These are phyloP conservation scores for Gilbertella persicaria DNA, from an alignment of 371 early-diverging fungal species.

Conservation along the genomic window DNA sequence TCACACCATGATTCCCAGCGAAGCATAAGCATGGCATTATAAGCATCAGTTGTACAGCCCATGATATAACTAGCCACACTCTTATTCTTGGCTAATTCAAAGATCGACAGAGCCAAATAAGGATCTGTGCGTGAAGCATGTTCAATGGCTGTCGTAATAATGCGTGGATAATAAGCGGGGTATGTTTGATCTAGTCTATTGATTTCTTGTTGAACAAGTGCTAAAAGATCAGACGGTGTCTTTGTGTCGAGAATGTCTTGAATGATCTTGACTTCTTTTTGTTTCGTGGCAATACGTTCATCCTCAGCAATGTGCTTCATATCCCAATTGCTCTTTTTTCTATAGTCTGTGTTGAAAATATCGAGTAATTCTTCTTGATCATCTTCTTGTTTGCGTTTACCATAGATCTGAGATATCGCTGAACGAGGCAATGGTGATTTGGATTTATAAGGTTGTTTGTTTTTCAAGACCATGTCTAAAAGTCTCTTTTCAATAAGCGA, in stretches of 20 bases:
- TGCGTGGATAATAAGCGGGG: constrained; percentile 33
- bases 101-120: constrained; percentile 48
- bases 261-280: constrained; percentile 16
- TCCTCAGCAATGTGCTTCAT: not conserved
- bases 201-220: constrained; percentile 10
- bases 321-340: constrained; percentile 3
- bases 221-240: constrained; percentile 9
- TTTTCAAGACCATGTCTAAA: constrained; percentile 20
- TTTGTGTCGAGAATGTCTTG: constrained; percentile 8
- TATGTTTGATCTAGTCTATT: constrained; percentile 8
- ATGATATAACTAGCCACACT: constrained; percentile 41
- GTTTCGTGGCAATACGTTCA: constrained; percentile 6
- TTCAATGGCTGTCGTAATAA: constrained; percentile 35
- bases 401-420: constrained; percentile 10
- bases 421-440: constrained; percentile 28
- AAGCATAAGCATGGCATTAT: constrained; percentile 34
- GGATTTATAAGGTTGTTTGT: constrained; percentile 16
- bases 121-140: constrained; percentile 39
- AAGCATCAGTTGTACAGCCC: constrained; percentile 44
- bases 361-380: constrained; percentile 5
- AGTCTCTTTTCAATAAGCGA: constrained; percentile 32
- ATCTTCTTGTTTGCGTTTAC: not conserved
- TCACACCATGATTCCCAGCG: constrained; percentile 44
- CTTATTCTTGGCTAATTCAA: constrained; percentile 41
- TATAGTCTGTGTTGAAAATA: not conserved